Conservation (phyloP, 768 basidiomycete species). For the Termitomyces sp. region DNA sequence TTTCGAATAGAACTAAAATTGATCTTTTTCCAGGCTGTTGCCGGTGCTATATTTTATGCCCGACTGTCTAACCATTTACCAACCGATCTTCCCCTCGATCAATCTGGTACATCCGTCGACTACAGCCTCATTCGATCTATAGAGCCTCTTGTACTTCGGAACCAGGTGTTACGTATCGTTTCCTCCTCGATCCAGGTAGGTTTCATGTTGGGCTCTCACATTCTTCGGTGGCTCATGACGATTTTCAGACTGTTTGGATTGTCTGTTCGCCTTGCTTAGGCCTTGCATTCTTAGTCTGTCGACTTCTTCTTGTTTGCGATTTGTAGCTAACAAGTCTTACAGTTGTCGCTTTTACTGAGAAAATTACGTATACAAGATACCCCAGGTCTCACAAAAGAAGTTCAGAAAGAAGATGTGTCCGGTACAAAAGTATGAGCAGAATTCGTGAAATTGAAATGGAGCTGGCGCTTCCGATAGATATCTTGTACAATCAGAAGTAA, state of each 20-base stretch:
- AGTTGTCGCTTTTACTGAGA: conserved; percentile 37
- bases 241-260: conserved; percentile 60
- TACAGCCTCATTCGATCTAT: conserved; percentile 45
- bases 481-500: not conserved
- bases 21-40: conserved; percentile 49
- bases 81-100: conserved; percentile 32
- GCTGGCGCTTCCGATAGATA: not conserved
- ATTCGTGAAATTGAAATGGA: not conserved
- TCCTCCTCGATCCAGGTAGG: conserved; percentile 61
- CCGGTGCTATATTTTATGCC: conserved; percentile 68
- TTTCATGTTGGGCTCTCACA: conserved; percentile 10
- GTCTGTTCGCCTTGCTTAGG: conserved; percentile 67
- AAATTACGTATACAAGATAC: conserved; percentile 28
- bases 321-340: conserved; percentile 4
- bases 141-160: conserved; percentile 37
- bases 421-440: not conserved
- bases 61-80: conserved; percentile 46
- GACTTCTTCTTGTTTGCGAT: not conserved
- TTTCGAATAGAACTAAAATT: conserved; percentile 9
- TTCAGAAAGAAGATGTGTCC: not conserved
- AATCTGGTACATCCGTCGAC: conserved; percentile 43
- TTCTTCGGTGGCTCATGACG: not conserved
- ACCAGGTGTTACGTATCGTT: conserved; percentile 43
- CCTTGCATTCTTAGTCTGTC: conserved; percentile 52
- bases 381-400: conserved; percentile 3